Conservation (phyloP, 495 filamentous ascomycete species). For the Xylaria longipes region DNA sequence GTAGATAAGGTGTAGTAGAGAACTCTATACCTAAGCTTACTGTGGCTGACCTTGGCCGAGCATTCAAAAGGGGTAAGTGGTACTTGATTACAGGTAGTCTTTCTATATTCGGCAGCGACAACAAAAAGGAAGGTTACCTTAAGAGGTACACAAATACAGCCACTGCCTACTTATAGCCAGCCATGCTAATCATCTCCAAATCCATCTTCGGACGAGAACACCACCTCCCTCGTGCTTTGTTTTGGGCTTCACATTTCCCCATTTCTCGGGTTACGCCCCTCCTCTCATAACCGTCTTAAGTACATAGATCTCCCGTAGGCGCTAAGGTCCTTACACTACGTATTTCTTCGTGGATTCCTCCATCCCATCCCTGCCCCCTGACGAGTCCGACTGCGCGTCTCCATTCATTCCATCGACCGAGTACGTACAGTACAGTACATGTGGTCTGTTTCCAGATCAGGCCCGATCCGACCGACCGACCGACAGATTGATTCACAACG, state of each 20-base stretch:
- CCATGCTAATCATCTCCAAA: background rate
- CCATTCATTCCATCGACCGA: conserved; percentile 1
- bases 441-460: background rate
- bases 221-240: conserved; percentile 3
- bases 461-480: background rate
- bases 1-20: background rate
- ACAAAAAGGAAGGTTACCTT: conserved; percentile 4
- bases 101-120: background rate
- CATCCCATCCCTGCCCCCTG: conserved; percentile 8
- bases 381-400: conserved; percentile 7
- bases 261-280: background rate
- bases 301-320: background rate
- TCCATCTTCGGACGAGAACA: background rate
- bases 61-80: conserved; percentile 2
- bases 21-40: background rate
- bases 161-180: background rate
- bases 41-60: background rate
- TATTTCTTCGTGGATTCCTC: background rate
- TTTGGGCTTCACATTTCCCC: background rate
- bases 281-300: background rate
- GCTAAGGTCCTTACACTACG: background rate
- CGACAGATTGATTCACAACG: background rate
- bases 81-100: background rate
- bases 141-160: background rate
- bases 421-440: too few species aligned